Conservation (phyloP, 768 basidiomycete species). For the Lactarius vividus region DNA sequence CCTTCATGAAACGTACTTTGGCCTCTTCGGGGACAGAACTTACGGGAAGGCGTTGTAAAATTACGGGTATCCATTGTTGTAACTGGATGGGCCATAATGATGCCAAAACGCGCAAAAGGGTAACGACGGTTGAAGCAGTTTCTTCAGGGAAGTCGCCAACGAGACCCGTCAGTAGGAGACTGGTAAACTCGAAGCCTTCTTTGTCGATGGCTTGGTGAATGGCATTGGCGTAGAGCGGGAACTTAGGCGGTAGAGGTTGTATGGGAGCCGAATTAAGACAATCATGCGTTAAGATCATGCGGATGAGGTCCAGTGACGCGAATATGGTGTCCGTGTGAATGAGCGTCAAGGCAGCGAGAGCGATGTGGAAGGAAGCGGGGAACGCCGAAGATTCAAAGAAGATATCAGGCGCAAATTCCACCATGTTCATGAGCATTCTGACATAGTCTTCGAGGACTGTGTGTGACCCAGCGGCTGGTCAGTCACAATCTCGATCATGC, state of each 20-base stretch:
- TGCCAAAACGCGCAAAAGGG: conserved; percentile 71
- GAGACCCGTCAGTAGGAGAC: conserved; percentile 70
- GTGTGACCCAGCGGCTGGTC: not conserved
- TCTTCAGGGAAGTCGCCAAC: conserved; percentile 90
- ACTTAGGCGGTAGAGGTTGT: conserved; percentile 55
- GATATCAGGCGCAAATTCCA: conserved; percentile 66
- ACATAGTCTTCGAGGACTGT: conserved; percentile 93
- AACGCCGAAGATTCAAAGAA: conserved; percentile 79
- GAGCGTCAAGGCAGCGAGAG: conserved; percentile 76
- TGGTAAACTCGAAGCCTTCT: conserved; percentile 70
- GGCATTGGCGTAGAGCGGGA: conserved; percentile 55
- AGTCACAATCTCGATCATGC: conserved; percentile 3
- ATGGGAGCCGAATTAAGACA: conserved; percentile 47
- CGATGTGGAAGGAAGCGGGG: conserved; percentile 70
- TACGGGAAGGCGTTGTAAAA: conserved; percentile 68
- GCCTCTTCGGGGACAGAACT: conserved; percentile 58
- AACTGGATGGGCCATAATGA: conserved; percentile 67
- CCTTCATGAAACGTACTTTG: conserved; percentile 69
- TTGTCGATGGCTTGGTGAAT: conserved; percentile 62
- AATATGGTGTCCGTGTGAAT: conserved; percentile 81
- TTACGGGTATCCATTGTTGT: conserved; percentile 65
- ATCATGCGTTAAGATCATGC: conserved; percentile 72
- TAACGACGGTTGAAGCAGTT: conserved; percentile 64
- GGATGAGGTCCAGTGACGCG: conserved; percentile 78
- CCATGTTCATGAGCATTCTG: conserved; percentile 70